A percentile compares a stretch with the other conserved stretches of the same genome.
Evolutionary conservation across 192 early-diverging fungal genomes (phyloP).

Genomic region (Radiomyces spectabilis): DNA sequence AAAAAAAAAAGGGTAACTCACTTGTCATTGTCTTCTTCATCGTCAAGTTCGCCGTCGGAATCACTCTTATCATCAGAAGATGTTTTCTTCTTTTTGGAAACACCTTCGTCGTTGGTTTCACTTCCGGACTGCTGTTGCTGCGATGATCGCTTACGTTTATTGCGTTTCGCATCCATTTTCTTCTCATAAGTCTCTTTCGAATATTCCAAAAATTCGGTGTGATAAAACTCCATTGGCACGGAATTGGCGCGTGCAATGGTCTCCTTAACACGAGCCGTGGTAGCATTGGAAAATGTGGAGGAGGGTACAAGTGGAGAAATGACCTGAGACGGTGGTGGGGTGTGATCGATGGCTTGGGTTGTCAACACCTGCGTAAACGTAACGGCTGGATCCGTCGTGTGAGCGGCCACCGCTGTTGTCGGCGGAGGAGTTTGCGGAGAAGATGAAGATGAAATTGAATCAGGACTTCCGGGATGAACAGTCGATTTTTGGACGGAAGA

Average conservation of each 20-base stretch:
- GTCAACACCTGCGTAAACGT: background rate
- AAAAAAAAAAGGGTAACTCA: conserved; percentile 1
- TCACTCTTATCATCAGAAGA: background rate
- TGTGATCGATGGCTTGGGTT: background rate
- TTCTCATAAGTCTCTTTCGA: conserved; percentile 23
- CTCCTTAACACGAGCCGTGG: conserved; percentile 17
- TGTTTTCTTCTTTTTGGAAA: background rate
- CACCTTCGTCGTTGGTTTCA: background rate
- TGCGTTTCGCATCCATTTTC: conserved; percentile 24
- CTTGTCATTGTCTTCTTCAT: conserved; percentile 13
- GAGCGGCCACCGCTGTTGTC: background rate
- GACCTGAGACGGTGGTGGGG: background rate
- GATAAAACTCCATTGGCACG: conserved; percentile 18
- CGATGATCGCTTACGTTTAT: conserved; percentile 20
- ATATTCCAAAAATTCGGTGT: conserved; percentile 18
- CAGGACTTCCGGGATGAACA: conserved; percentile 13
- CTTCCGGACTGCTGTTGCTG: background rate
- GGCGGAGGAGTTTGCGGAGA: conserved; percentile 14
- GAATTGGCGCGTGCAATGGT: conserved; percentile 18
- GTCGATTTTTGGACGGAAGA: too few relatives aligned
- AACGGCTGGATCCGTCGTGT: background rate
- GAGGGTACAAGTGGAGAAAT: background rate
- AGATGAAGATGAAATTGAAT: conserved; percentile 10
- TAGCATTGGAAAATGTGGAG: conserved; percentile 1
- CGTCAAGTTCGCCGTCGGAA: background rate